These are phyloP conservation scores for Didymella sp. DNA, from an alignment of 2,329 filamentous ascomycete genomes.

Conservation along the genomic window DNA sequence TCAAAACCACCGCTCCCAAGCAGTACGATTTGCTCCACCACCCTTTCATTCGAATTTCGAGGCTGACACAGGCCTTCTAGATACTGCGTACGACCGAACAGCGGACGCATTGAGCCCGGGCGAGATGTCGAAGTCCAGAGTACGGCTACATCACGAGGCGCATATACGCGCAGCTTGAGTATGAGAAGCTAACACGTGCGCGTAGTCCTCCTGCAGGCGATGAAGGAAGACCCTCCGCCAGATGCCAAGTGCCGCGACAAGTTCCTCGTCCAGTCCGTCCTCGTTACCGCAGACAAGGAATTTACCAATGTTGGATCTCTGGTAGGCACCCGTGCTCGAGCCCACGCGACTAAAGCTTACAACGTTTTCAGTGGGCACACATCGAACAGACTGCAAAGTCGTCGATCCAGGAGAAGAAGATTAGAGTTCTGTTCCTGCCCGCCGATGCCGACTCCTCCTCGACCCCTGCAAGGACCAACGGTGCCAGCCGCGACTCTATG, in stretches of 20 bases:
- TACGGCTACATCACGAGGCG: constrained; percentile 54
- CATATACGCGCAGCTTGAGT: constrained; percentile 18
- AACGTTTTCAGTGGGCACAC: constrained; percentile 70
- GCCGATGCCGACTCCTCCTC: constrained; percentile 58
- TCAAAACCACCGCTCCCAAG: constrained; percentile 98
- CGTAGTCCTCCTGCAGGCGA: constrained; percentile 90
- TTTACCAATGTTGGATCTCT: constrained; percentile 81
- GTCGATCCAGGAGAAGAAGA: constrained; percentile 90
- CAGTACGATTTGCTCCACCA: constrained; percentile 70
- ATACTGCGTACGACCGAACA: constrained; percentile 98
- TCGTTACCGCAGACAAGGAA: constrained; percentile 83
- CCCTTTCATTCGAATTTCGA: constrained; percentile 18
- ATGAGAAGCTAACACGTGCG: constrained; percentile 36
- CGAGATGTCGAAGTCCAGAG: constrained; percentile 91
- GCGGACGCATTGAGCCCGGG: constrained; percentile 90
- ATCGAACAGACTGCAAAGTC: constrained; percentile 77
- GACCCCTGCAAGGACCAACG: constrained; percentile 46
- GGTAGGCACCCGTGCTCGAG: constrained; percentile 59
- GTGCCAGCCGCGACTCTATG: constrained; percentile 39
- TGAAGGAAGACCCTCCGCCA: constrained; percentile 89
- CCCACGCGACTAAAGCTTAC: constrained; percentile 19
- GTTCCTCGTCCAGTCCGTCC: constrained; percentile 93
- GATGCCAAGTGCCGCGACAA: constrained; percentile 96
- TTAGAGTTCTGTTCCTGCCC: constrained; percentile 84
- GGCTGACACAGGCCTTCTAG: constrained; percentile 57